Evolutionary conservation across 257 asterid genomes (phyloP), one percentile per base, ranked within the genome.

Genomic region (Oldenlandia corymbosa): DNA sequence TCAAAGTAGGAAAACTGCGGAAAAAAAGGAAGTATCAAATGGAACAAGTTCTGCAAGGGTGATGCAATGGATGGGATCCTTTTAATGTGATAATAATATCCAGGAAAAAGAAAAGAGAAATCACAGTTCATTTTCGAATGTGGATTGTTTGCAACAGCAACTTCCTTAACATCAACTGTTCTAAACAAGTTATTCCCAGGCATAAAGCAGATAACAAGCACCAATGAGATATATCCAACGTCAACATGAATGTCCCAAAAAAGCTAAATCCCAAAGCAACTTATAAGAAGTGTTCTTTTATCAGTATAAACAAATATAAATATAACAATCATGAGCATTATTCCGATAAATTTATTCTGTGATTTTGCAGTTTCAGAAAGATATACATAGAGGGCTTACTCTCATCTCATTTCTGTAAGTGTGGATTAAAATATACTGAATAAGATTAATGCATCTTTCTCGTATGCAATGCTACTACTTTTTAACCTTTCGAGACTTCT

Each of bases 401-500:
- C 71, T 68, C 75, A 65, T 71, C 71, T 68, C 75, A 65, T 75
- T 72, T 70, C 68, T 65, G 63, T 54, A 73, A 30, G 68, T 72
- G 64, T 76, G 59, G 70, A 62, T 73, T 46, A 52, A 34, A 20
- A 65, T 68, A 60, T 24, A 62, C 30, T 5, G 13, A 4, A 41
- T 5, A 2, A 41, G 13, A 20, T 14, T 37, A 65, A 67, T 23
- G 48, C 42, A 73, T 37, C 50, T 48, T 51, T 72, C 41, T 32
- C 48, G 37, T 34, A 57, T 57, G 28, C 28, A 59, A 65, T 54
- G n/a, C 32, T 62, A 34, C 83, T 83, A 87, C 65, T 87, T 89
- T 76, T 87, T 92, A 72, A 84, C 81, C 91, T 84, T 92, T 50
- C 93, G 75, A 43, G 79, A n/a, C 73, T 84, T 92, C 67, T 65